Evolutionary conservation across 2,329 filamentous ascomycete species (phyloP).

Genomic region (Cladosporium sp.): DNA sequence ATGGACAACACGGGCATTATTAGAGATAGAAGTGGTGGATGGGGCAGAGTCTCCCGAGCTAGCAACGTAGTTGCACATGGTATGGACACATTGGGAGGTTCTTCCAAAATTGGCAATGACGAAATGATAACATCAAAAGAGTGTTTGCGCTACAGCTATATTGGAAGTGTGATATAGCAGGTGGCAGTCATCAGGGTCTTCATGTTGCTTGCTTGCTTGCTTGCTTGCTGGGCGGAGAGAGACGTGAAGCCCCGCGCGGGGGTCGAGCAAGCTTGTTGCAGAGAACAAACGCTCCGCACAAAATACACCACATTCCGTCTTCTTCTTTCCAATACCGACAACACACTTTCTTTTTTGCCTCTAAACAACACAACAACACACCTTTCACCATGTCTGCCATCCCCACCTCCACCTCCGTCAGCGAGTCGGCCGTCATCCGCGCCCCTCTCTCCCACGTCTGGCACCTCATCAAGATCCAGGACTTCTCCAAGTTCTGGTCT

Average conservation of each 20-base stretch:
- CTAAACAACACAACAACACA: neutral
- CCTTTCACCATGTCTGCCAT: conserved; percentile 41
- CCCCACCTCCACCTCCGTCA: conserved; percentile 66
- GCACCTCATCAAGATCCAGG: conserved; percentile 73
- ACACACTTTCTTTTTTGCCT: neutral
- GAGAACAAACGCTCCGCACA: conserved; percentile 9
- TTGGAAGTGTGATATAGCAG: neutral
- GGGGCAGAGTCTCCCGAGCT: neutral
- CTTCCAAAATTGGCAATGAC: neutral
- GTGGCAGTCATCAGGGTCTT: neutral
- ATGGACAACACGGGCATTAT: conserved; percentile 59
- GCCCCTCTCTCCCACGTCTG: conserved; percentile 67
- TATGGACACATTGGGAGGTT: neutral
- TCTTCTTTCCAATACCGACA: conserved; percentile 3
- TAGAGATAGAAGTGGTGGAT: conserved; percentile 5
- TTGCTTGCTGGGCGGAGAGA: neutral
- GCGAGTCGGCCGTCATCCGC: conserved; percentile 67
- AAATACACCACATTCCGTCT: conserved; percentile 4
- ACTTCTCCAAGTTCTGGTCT: conserved; percentile 68
- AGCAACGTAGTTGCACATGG: neutral
- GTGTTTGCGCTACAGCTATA: neutral
- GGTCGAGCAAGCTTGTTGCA: conserved; percentile 12
- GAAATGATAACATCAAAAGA: neutral
- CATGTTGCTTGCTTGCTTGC: neutral
- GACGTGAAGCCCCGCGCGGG: neutral